Evolutionary conservation across 768 basidiomycete genomes (phyloP), one percentile per base, ranked within the genome.

Genomic region (Naganishia randhawae): DNA sequence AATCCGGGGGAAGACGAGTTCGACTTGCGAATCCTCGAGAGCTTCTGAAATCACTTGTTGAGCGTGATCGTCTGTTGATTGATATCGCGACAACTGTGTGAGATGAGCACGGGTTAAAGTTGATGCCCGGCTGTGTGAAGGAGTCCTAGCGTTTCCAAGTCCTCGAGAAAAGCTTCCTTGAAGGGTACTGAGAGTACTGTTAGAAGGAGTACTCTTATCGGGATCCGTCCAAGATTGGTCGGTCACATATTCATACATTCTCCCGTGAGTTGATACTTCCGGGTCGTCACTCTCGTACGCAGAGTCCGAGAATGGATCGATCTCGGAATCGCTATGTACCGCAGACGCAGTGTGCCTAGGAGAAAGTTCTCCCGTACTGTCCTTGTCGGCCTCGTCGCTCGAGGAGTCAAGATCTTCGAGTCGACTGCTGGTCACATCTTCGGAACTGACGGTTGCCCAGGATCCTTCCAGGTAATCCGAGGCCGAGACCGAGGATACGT

Each of bases 181-280:
- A 19, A 42, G 3, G 19, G 57, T 61, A 29, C 57, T 42, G 35
- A 39, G 57, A n/a, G 57, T 61, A n/a, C 57, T 61, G 25, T 61
- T 42, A 13, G 57, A 61, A 25, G 57, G 37, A 22, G 57, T 61
- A 39, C 37, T 41, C 35, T 61, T 41, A 11, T 61, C 57, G 57
- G 57, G 57, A 61, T 61, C 57, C 14, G 57, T 61, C 57, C 57
- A 61, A 61, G 57, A 61, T 35, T 61, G 57, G 16, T 61, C 57
- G 16, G 57, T 61, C 1, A 61, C 57, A 29, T 61, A 61, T n/a
- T 61, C 57, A 39, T 61, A 61, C 14, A 39, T 39, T 22, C 17
- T 61, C 14, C 32, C 22, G 22, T 13, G 41, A 11, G 37, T 29
- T 7, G 39, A 6, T 14, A 13, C 22, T 3, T 31, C 57, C n/a